Evolutionary conservation across 257 asterid species (phyloP), one percentile per base, ranked within the genome.

Genomic region (Scutellaria barbata): DNA sequence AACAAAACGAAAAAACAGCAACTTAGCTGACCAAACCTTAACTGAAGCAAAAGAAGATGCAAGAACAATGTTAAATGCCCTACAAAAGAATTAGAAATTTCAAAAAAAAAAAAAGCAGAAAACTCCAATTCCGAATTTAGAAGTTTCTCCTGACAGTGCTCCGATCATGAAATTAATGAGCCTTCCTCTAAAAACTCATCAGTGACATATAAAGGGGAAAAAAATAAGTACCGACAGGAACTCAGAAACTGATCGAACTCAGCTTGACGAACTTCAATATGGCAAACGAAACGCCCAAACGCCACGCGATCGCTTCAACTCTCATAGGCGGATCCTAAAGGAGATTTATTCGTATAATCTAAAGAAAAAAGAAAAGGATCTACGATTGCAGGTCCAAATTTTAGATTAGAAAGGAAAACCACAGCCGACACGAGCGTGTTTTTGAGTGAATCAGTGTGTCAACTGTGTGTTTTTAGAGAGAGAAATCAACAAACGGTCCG

Each of bases 401-500:
- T 37, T n/a, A 56, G 66, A 58, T 73, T 56, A 57, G 70, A 54
- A 66, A 41, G 25, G 43, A 40, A 39, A 37, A 41, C 0, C 6
- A 33, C n/a, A 42, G 68, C 3, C 25, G 64, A 52, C 43, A 20
- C 53, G 78, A 55, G 71, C 18, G 75, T 16, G 52, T 46, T 64
- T 14, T n/a, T 12, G 39, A 11, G 80, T 59, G 58, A 63, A 20
- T 43, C 18, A 46, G 64, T 66, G 69, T 33, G 76, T 57, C 74
- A 30, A 63, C 68, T 57, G 73, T 73, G 80, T 62, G 69, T 55
- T 63, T 6, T 7, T 68, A 48, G 67, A 58, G 73, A 82, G 59
- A 37, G 30, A 43, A 66, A 20, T 14, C 10, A 42, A 11, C 4
- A 79, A 81, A 81, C 86, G 86, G 87, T 79, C 81, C 68, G 9